Conservation (phyloP, 2,329 filamentous ascomycete species). For the Verticillium nonalfalfae region DNA sequence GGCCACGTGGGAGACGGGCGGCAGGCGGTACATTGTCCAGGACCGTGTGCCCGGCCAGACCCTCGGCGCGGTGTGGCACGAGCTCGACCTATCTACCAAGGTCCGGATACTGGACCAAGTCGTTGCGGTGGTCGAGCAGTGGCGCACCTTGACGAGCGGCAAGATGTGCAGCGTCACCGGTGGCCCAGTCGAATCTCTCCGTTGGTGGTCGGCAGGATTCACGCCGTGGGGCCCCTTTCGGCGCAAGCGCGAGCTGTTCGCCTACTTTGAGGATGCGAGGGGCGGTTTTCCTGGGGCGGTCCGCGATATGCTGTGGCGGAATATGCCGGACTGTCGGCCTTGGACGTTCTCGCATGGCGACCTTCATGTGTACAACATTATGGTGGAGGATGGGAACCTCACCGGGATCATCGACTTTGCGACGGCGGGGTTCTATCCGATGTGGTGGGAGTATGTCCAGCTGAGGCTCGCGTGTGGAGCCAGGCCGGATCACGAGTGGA, state of each 20-base stretch:
- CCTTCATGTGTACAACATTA: not conserved
- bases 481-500: not conserved
- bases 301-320: not conserved
- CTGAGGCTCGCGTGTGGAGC: not conserved
- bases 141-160: not conserved
- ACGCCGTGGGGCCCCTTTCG: not conserved
- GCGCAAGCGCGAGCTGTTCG: not conserved
- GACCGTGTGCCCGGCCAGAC: not conserved
- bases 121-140: not conserved
- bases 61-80: not conserved
- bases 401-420: not conserved
- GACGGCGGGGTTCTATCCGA: not conserved
- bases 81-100: not conserved
- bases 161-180: not conserved
- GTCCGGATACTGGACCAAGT: not conserved
- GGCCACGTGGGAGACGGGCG: not conserved
- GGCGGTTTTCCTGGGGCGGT: not conserved
- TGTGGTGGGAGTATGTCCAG: not conserved
- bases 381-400: not conserved
- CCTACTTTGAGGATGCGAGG: not conserved
- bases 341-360: not conserved
- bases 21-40: not conserved
- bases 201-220: not conserved
- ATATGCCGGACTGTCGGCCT: not conserved
- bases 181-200: not conserved